phyloP scores from a whole-genome alignment of 116 monocot genomes.

The Zostera marina region DNA sequence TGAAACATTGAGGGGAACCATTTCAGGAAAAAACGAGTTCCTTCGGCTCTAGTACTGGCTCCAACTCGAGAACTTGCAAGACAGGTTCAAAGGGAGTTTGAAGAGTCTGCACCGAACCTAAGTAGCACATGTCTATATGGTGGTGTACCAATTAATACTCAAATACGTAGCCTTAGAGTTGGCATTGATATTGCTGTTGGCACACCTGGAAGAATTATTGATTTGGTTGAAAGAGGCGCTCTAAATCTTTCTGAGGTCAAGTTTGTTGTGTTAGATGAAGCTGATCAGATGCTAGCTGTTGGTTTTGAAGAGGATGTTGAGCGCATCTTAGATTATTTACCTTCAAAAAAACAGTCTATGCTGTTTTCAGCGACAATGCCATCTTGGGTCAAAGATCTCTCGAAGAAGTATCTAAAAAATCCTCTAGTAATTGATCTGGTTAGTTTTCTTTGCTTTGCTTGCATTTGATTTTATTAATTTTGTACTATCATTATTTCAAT shows the following conservation, averaged over 20 bases:
- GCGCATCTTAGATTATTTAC: constrained; percentile 69
- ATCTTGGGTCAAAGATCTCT: constrained; percentile 75
- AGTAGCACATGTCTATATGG: constrained; percentile 85
- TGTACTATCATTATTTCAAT: background rate
- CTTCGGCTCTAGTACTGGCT: constrained; percentile 64
- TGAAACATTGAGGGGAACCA: constrained; percentile 12
- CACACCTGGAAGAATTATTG: constrained; percentile 88
- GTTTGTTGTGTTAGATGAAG: constrained; percentile 84
- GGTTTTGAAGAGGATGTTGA: constrained; percentile 97
- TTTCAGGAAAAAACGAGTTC: constrained; percentile 31
- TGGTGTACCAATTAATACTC: constrained; percentile 66
- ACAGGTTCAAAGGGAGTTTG: constrained; percentile 94
- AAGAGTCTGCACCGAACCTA: constrained; percentile 82
- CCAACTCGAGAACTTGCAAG: constrained; percentile 85
- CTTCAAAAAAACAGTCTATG: constrained; percentile 67
- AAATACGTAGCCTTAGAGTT: constrained; percentile 59
- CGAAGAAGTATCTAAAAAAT: constrained; percentile 61
- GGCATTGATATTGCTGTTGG: constrained; percentile 92
- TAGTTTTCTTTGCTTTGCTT: background rate
- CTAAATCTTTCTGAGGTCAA: constrained; percentile 69
- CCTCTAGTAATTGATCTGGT: constrained; percentile 92
- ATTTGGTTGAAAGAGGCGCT: constrained; percentile 45
- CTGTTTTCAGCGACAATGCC: constrained; percentile 97
- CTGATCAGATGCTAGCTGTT: constrained; percentile 97
- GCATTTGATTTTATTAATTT: background rate